Evolutionary conservation across 345 rosid species (phyloP), one percentile per base, ranked within the genome.

Genomic region (Bretschneidera sinensis): DNA sequence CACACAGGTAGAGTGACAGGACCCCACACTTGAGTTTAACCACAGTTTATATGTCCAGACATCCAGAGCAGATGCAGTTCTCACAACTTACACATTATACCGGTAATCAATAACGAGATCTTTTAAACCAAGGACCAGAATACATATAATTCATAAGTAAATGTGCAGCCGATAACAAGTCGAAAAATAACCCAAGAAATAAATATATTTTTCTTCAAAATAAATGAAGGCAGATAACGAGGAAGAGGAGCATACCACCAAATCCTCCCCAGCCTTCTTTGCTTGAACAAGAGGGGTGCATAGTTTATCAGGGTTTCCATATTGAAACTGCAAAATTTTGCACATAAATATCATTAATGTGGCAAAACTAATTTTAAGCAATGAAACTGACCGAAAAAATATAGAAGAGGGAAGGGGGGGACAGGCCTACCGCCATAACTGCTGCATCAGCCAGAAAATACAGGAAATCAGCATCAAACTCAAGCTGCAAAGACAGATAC

Each of bases 401-500:
- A 55, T 10, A 5, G n/a, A n/a, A n/a, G n/a, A n/a, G n/a, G n/a
- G n/a, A n/a, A n/a, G n/a, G n/a, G n/a, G n/a, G n/a, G n/a, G n/a
- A n/a, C n/a, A 0, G 31, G 15, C 75, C 19, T 75, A 92, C 98
- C 48, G 86, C 98, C 21, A 55, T 59, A 51, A 76, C 98, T 33
- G 89, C 83, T 19, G 96, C 98, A 75, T 92, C 98, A 0, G 98
- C 97, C 69, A 92, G 78, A 24, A 83, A 84, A 75, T 89, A 92
- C 21, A 92, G 69, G 78, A 92, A 92, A 81, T 92, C 98, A 60
- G 88, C 86, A 76, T 92, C 91, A 47, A 84, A 69, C 61, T 78
- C 75, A 72, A 92, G 97, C 98, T 89, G 90, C 71, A 69, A 49
- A 63, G 50, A 64, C 58, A 71, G 21, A 67, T 25, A 59, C 51